Percentiles rank a stretch among this genome's conserved stretches.
Conservation (phyloP, 805 yeast species). For the Brettanomyces anomalus region DNA sequence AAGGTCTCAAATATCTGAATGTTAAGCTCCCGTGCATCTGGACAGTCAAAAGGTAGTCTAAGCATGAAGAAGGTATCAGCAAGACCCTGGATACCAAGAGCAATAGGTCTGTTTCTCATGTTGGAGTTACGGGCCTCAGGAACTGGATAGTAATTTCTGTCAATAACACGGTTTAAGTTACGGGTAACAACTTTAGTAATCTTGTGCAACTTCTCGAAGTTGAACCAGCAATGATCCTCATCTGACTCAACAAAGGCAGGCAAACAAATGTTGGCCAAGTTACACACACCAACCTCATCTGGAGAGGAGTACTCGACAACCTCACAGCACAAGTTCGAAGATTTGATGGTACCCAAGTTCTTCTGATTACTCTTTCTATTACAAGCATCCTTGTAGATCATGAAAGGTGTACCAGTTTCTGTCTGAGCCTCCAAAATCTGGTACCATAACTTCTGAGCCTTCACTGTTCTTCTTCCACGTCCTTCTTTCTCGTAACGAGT, state of each 20-base stretch:
- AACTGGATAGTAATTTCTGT: slow-evolving; percentile 48
- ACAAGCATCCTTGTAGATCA: slow-evolving; percentile 57
- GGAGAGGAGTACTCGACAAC: slow-evolving; percentile 52
- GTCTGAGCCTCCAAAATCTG: slow-evolving; percentile 54
- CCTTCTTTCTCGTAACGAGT: slow-evolving; percentile 42
- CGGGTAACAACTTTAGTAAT: slow-evolving; percentile 45
- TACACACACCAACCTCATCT: slow-evolving; percentile 54
- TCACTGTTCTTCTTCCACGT: slow-evolving; percentile 39
- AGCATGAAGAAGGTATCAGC: slow-evolving; percentile 51
- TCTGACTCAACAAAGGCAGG: slow-evolving; percentile 43
- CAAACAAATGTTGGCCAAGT: slow-evolving; percentile 50
- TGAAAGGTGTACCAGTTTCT: slow-evolving; percentile 58
- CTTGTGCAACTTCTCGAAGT: slow-evolving; percentile 47
- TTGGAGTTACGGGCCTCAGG: slow-evolving; percentile 45
- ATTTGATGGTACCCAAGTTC: slow-evolving; percentile 51
- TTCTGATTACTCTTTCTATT: slow-evolving; percentile 50
- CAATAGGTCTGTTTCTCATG: slow-evolving; percentile 52
- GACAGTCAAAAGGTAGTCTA: slow-evolving; percentile 50
- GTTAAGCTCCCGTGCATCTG: slow-evolving; percentile 46
- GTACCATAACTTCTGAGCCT: slow-evolving; percentile 56
- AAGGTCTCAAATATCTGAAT: slow-evolving; percentile 55
- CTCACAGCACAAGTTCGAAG: slow-evolving; percentile 56
- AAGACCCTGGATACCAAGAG: slow-evolving; percentile 56
- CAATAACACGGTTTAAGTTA: slow-evolving; percentile 49
- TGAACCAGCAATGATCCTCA: slow-evolving; percentile 36